phyloP scores from a whole-genome alignment of 805 yeast genomes.

The Cyberlindnera nakhonratchasimensis region DNA sequence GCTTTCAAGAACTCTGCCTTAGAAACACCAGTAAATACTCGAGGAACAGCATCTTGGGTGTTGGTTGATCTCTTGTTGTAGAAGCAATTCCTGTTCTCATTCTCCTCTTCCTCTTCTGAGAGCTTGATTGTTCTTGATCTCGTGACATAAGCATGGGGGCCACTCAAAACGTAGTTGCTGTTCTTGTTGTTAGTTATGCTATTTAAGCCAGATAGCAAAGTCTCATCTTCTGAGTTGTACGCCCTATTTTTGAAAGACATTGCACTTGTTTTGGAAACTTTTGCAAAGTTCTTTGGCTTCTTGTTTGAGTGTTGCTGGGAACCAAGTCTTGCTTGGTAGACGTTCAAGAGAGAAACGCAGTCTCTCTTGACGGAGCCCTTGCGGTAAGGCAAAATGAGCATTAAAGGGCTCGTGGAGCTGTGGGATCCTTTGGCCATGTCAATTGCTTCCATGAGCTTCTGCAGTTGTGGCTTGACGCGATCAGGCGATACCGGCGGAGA shows the following conservation, averaged over 20 bases:
- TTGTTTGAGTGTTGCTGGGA: neutral
- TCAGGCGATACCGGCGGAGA: slow-evolving; percentile 25
- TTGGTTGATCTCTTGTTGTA: neutral
- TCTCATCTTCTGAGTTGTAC: slow-evolving; percentile 12
- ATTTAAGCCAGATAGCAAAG: neutral
- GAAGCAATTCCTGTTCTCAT: neutral
- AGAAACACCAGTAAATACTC: slow-evolving; percentile 6
- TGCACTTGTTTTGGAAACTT: neutral
- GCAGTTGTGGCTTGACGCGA: neutral
- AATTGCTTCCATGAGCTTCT: neutral
- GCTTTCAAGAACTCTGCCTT: slow-evolving; percentile 13
- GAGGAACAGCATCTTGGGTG: slow-evolving; percentile 2
- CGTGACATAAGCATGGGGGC: slow-evolving; percentile 13
- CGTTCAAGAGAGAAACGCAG: slow-evolving; percentile 1
- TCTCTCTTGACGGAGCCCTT: slow-evolving; percentile 1
- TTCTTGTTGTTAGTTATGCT: neutral
- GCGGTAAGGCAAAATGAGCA: slow-evolving; percentile 5
- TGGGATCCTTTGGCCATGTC: neutral
- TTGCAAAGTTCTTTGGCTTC: slow-evolving; percentile 6
- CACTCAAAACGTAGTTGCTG: slow-evolving; percentile 1
- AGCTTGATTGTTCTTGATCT: too few relatives aligned
- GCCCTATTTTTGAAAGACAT: neutral
- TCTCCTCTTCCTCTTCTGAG: slow-evolving; percentile 4
- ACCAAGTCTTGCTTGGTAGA: slow-evolving; percentile 1
- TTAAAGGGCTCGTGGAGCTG: too few relatives aligned